Evolutionary conservation across 306 rosid species (phyloP).

Genomic region (Chamaecrista fasciculata): DNA sequence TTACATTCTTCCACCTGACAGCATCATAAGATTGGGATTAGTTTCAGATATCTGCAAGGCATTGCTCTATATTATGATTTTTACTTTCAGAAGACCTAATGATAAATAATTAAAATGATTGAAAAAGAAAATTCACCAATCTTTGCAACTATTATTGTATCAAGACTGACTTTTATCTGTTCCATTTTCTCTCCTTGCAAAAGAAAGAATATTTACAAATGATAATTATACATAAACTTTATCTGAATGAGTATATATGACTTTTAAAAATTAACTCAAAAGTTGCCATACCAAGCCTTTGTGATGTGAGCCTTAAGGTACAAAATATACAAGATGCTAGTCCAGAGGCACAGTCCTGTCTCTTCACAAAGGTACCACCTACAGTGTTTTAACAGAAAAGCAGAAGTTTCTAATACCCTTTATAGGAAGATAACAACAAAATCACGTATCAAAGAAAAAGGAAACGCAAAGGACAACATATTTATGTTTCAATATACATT

Average conservation of each 20-base stretch:
- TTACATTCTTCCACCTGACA: constrained; percentile 95
- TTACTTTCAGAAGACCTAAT: background rate
- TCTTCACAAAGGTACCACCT: constrained; percentile 98
- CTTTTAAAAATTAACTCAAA: constrained; percentile 24
- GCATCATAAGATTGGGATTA: constrained; percentile 30
- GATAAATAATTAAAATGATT: background rate
- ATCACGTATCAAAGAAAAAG: no score
- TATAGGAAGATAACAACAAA: constrained; percentile 4
- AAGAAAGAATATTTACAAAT: constrained; percentile 12
- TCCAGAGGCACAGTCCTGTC: constrained; percentile 92
- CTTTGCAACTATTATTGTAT: no score
- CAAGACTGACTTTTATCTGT: background rate
- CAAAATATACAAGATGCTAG: constrained; percentile 66
- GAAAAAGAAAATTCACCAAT: constrained; percentile 8
- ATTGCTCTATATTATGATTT: background rate
- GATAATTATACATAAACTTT: constrained; percentile 13
- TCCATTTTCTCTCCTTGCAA: background rate
- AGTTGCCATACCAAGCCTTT: constrained; percentile 71
- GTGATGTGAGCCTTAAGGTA: constrained; percentile 67
- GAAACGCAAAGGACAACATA: no score
- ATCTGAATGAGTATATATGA: background rate
- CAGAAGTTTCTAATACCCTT: constrained; percentile 8
- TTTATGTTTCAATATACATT: no score
- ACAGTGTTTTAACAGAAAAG: constrained; percentile 31
- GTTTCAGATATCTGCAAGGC: constrained; percentile 21